A percentile compares a stretch with the other conserved stretches of the same genome.
These are phyloP conservation scores for Millerozyma acaciae DNA, from an alignment of 805 yeast species.

Conservation along the genomic window DNA sequence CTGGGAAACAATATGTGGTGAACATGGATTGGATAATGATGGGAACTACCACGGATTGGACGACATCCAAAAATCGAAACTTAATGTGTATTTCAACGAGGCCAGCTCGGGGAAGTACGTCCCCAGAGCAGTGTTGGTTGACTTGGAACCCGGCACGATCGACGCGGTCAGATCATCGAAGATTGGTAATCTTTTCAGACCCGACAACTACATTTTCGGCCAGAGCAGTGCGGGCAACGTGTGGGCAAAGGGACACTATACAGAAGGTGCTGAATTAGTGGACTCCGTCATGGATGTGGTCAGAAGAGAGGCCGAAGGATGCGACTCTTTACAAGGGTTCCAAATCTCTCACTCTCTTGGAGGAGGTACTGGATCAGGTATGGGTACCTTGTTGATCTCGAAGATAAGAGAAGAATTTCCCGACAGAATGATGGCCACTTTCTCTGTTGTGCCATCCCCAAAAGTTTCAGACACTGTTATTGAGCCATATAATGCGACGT, in stretches of 20 bases:
- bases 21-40: slow-evolving; percentile 73
- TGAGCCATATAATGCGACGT: slow-evolving; percentile 91
- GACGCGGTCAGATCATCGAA: slow-evolving; percentile 76
- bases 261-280: slow-evolving; percentile 93
- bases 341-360: slow-evolving; percentile 62
- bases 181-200: slow-evolving; percentile 86
- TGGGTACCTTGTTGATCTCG: slow-evolving; percentile 85
- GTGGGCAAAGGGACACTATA: slow-evolving; percentile 97
- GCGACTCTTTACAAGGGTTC: slow-evolving; percentile 93
- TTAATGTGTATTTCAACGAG: slow-evolving; percentile 85
- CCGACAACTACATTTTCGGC: slow-evolving; percentile 86
- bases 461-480: slow-evolving; percentile 90
- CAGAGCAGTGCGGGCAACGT: slow-evolving; percentile 93
- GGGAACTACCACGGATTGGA: slow-evolving; percentile 63
- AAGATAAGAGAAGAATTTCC: slow-evolving; percentile 90
- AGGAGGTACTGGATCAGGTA: slow-evolving; percentile 95
- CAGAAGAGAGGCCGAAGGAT: slow-evolving; percentile 90
- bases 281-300: slow-evolving; percentile 86
- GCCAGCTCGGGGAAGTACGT: slow-evolving; percentile 86
- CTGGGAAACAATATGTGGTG: slow-evolving; percentile 90
- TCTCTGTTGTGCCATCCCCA: slow-evolving; percentile 90
- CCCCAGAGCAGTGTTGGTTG: slow-evolving; percentile 89
- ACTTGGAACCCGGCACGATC: slow-evolving; percentile 91
- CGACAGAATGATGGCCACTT: slow-evolving; percentile 94
- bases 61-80: slow-evolving; percentile 46